These are phyloP conservation scores for Apiotrichum veenhuisii DNA, from an alignment of 1,284 basidiomycete species.

Conservation along the genomic window DNA sequence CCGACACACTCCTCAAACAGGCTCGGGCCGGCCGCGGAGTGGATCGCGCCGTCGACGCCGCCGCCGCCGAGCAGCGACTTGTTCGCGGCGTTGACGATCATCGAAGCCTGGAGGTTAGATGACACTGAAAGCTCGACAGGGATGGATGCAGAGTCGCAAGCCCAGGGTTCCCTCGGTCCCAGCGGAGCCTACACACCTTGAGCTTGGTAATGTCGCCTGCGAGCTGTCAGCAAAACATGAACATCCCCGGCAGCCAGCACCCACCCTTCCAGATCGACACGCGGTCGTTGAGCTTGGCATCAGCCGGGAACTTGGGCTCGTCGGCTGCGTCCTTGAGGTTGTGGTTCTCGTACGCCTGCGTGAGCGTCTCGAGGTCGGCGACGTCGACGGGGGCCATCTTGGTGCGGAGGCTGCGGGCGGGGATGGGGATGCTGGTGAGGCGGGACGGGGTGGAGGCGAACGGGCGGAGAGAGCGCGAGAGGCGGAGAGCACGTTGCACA, in stretches of 20 bases:
- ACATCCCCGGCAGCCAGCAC: neutral
- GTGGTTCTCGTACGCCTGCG: slow-evolving; percentile 12
- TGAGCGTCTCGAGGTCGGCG: slow-evolving; percentile 30
- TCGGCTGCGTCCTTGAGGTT: neutral
- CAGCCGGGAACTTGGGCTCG: neutral
- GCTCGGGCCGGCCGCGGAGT: slow-evolving; percentile 71
- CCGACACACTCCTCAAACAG: slow-evolving; percentile 67
- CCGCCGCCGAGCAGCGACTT: slow-evolving; percentile 65
- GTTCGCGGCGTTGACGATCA: slow-evolving; percentile 87
- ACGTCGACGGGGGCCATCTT: slow-evolving; percentile 9
- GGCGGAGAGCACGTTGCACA: neutral
- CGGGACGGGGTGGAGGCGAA: neutral
- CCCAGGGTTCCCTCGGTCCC: neutral
- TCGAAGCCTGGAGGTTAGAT: slow-evolving; percentile 55
- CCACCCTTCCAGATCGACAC: slow-evolving; percentile 41
- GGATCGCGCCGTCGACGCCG: slow-evolving; percentile 54
- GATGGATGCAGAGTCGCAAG: neutral
- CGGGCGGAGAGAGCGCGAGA: neutral
- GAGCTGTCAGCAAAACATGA: neutral
- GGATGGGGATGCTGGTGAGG: neutral
- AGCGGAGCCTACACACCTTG: slow-evolving; percentile 22
- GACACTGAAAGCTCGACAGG: too few relatives aligned
- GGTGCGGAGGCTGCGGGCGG: neutral
- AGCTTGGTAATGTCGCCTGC: slow-evolving; percentile 47
- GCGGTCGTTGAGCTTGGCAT: slow-evolving; percentile 27